Percentiles rank a stretch among this genome's conserved stretches.
Conservation (phyloP, 441 rosid species). For the Isatis lusitanica region DNA sequence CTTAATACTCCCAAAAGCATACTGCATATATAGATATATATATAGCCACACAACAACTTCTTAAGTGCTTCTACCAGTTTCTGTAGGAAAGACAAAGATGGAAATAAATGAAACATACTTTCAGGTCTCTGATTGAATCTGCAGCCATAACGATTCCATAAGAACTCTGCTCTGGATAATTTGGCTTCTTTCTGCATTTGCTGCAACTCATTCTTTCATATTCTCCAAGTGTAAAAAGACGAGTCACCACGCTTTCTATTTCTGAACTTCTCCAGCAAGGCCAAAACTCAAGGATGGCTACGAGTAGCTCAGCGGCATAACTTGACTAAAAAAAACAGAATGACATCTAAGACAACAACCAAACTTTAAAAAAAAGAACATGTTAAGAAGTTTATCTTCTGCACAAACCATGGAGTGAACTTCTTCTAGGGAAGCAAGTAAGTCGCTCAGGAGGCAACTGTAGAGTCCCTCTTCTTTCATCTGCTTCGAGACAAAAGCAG, state of each 20-base stretch:
- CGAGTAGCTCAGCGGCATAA: constrained; percentile 22
- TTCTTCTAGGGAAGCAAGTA: constrained; percentile 22
- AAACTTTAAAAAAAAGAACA: neutral
- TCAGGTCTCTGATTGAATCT: constrained; percentile 21
- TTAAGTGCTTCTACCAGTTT: neutral
- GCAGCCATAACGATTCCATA: constrained; percentile 16
- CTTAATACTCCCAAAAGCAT: neutral
- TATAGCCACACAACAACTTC: neutral
- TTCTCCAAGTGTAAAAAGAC: constrained; percentile 8
- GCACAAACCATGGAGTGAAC: constrained; percentile 5
- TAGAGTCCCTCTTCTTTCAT: neutral
- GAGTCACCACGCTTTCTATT: constrained; percentile 16
- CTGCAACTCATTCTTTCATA: constrained; percentile 21
- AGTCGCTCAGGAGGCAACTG: constrained; percentile 8
- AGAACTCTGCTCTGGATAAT: constrained; percentile 21
- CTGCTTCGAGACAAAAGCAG: neutral
- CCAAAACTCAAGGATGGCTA: constrained; percentile 20
- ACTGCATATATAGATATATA: neutral
- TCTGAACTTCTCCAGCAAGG: constrained; percentile 16
- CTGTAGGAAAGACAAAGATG: neutral
- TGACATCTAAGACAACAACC: neutral
- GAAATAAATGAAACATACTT: constrained; percentile 1
- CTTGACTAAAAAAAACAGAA: neutral
- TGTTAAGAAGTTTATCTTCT: neutral
- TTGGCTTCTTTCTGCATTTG: constrained; percentile 7